Conservation (phyloP, 2,329 filamentous ascomycete genomes). For the Canariomyces notabilis region DNA sequence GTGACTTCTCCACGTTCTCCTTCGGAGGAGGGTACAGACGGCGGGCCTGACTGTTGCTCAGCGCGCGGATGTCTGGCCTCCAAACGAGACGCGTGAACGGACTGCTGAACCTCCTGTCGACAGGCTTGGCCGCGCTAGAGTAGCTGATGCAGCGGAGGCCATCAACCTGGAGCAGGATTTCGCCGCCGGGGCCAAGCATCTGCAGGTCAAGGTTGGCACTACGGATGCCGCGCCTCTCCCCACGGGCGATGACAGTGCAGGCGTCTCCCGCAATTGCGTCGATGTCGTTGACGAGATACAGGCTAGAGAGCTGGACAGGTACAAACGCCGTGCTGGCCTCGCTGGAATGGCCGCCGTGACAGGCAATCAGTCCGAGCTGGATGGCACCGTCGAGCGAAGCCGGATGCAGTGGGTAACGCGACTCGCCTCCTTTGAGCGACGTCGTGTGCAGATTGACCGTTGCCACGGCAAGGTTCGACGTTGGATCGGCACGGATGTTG, state of each 20-base stretch:
- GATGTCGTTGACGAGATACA: too few species aligned
- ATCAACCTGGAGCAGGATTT: neutral
- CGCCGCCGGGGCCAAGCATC: neutral
- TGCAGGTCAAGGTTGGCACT: slow-evolving; percentile 4
- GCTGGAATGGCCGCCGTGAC: neutral
- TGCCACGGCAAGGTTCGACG: slow-evolving; percentile 13
- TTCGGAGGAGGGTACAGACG: slow-evolving; percentile 13
- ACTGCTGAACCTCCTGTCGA: slow-evolving; percentile 15
- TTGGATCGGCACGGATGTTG: slow-evolving; percentile 25
- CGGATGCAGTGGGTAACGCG: slow-evolving; percentile 36
- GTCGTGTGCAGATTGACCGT: slow-evolving; percentile 5
- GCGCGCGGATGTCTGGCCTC: slow-evolving; percentile 24
- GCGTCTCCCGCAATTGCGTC: neutral
- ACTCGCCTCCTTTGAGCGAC: slow-evolving; percentile 28
- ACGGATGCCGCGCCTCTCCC: slow-evolving; percentile 2
- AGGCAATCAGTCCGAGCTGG: slow-evolving; percentile 2
- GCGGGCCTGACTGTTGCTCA: slow-evolving; percentile 14
- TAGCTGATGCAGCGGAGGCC: slow-evolving; percentile 5
- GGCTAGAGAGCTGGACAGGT: too few species aligned
- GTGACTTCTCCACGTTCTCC: slow-evolving; percentile 12
- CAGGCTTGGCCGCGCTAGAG: slow-evolving; percentile 1
- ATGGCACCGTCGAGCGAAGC: slow-evolving; percentile 33
- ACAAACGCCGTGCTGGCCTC: slow-evolving; percentile 14
- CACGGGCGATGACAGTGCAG: slow-evolving; percentile 1
- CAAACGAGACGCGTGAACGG: slow-evolving; percentile 18